phyloP scores from a whole-genome alignment of 2,329 filamentous ascomycete species.

The Didymella pinodella region DNA sequence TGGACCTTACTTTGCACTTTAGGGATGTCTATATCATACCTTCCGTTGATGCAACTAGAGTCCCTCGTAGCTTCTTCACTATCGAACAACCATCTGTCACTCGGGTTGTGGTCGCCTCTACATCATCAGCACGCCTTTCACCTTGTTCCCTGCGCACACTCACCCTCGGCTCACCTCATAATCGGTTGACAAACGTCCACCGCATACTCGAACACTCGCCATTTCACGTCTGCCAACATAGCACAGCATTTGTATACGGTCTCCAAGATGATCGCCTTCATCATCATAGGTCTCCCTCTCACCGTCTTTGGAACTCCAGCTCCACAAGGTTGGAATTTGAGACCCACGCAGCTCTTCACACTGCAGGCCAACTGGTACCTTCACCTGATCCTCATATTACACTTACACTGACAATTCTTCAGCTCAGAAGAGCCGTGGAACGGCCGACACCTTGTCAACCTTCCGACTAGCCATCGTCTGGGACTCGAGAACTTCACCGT shows the following conservation, averaged over 20 bases:
- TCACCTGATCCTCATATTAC: background rate
- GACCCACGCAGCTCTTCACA: constrained; percentile 9
- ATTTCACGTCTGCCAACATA: background rate
- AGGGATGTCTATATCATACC: background rate
- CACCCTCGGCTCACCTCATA: background rate
- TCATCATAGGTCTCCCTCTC: background rate
- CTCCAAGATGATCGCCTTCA: background rate
- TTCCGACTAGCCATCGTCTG: constrained; percentile 25
- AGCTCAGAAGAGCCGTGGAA: constrained; percentile 32
- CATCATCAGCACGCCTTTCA: background rate
- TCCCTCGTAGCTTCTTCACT: background rate
- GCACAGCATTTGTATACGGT: background rate
- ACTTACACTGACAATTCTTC: background rate
- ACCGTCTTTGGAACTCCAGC: background rate
- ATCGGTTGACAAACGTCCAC: background rate
- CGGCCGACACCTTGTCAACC: constrained; percentile 22
- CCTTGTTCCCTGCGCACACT: background rate
- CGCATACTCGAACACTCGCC: background rate
- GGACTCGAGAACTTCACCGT: constrained; percentile 41
- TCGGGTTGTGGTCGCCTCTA: background rate
- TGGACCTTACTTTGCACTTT: constrained; percentile 5
- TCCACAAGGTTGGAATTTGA: background rate
- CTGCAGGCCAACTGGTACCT: constrained; percentile 22
- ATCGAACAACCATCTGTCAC: background rate
- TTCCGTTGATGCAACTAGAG: background rate